Percentiles rank a stretch among this genome's conserved stretches.
Evolutionary conservation across 495 filamentous ascomycete species (phyloP).

Genomic region (Hypoxylon fragiforme): DNA sequence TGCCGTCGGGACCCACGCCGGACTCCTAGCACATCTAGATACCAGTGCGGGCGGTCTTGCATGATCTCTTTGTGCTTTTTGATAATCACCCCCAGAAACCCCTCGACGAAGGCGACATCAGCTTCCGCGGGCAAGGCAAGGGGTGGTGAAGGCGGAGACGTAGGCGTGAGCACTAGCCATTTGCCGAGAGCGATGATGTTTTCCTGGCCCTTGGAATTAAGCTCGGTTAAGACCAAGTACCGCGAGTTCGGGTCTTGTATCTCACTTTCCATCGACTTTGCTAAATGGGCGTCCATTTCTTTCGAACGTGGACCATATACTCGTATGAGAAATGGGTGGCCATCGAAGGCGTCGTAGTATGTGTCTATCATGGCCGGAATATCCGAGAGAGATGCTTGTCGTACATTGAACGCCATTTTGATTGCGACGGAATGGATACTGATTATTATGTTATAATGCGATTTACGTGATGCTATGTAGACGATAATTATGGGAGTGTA

Average conservation of each 20-base stretch:
- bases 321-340: conserved; percentile 24
- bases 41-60: conserved; percentile 42
- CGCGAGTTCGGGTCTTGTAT: conserved; percentile 31
- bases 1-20: conserved; percentile 50
- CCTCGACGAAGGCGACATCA: conserved; percentile 32
- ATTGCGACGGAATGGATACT: neutral
- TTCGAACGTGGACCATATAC: conserved; percentile 14
- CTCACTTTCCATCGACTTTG: conserved; percentile 17
- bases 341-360: conserved; percentile 37
- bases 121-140: conserved; percentile 36
- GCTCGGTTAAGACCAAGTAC: conserved; percentile 31
- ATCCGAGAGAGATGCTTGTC: conserved; percentile 30
- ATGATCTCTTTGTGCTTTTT: conserved; percentile 39
- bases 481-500: too few species aligned
- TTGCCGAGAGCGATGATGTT: conserved; percentile 38
- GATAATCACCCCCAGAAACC: conserved; percentile 36
- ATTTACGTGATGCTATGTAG: too few species aligned
- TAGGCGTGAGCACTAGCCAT: conserved; percentile 34
- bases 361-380: conserved; percentile 30
- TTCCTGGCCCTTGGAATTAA: conserved; percentile 12
- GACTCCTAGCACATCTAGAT: conserved; percentile 54
- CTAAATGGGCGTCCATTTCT: conserved; percentile 28
- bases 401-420: conserved; percentile 33
- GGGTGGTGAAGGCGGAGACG: conserved; percentile 1
- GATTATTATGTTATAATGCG: too few species aligned